These are phyloP conservation scores for Schwanniomyces vanrijiae DNA, from an alignment of 805 yeast genomes.

Conservation along the genomic window DNA sequence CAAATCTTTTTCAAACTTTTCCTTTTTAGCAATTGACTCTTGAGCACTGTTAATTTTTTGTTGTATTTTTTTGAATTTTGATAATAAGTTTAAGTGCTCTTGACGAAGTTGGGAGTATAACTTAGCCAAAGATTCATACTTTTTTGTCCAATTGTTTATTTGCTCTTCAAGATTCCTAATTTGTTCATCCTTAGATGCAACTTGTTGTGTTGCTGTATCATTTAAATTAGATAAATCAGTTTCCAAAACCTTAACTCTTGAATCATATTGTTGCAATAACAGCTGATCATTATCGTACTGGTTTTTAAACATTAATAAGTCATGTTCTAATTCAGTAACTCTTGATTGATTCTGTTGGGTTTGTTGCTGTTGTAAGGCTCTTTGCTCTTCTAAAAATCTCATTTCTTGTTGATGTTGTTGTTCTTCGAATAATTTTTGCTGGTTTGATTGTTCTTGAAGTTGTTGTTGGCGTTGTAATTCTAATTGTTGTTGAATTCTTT, in stretches of 20 bases:
- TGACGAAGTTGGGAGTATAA: constrained; percentile 88
- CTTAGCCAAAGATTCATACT: constrained; percentile 87
- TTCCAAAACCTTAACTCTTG: constrained; percentile 79
- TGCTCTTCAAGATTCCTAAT: constrained; percentile 69
- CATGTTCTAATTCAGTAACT: constrained; percentile 80
- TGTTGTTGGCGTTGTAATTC: constrained; percentile 66
- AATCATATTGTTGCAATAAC: constrained; percentile 83
- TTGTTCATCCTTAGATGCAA: constrained; percentile 75
- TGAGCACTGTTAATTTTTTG: constrained; percentile 87
- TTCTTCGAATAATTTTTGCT: constrained; percentile 71
- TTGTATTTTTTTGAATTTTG: constrained; percentile 77
- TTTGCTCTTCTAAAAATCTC: constrained; percentile 70
- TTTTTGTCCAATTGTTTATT: constrained; percentile 72
- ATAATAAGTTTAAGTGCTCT: constrained; percentile 79
- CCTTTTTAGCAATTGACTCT: constrained; percentile 83
- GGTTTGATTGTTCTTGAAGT: constrained; percentile 65
- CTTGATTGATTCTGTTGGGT: constrained; percentile 76
- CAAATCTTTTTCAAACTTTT: constrained; percentile 76
- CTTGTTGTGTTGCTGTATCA: constrained; percentile 67
- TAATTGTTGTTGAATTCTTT: constrained; percentile 56
- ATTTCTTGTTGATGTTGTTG: constrained; percentile 71
- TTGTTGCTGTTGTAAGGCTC: constrained; percentile 61
- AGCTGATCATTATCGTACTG: constrained; percentile 86
- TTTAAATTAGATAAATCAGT: constrained; percentile 62
- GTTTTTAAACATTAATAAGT: constrained; percentile 67